Evolutionary conservation across 192 early-diverging fungal genomes (phyloP).

Genomic region (Backusella tuberculispora): DNA sequence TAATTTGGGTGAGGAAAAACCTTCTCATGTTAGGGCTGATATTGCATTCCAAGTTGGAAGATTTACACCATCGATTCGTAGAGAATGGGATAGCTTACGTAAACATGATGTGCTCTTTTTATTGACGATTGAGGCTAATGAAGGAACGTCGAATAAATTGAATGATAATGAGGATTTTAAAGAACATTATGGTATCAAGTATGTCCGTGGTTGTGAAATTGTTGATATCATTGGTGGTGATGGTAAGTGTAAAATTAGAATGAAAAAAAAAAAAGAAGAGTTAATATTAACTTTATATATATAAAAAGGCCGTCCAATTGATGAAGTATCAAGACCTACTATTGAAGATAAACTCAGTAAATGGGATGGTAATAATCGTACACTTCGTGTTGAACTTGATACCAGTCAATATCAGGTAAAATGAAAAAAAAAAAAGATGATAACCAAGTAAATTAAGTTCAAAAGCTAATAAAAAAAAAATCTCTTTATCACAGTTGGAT

Average conservation of each 20-base stretch:
- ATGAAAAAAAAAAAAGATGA: background rate
- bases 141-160: slow-evolving; percentile 45
- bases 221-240: slow-evolving; percentile 73
- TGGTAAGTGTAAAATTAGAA: slow-evolving; percentile 58
- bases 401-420: slow-evolving; percentile 79
- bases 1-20: slow-evolving; percentile 69
- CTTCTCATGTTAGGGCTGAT: slow-evolving; percentile 81
- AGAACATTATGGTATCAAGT: slow-evolving; percentile 72
- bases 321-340: slow-evolving; percentile 47
- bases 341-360: slow-evolving; percentile 39
- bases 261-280: slow-evolving; percentile 40
- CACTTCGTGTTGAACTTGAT: slow-evolving; percentile 82
- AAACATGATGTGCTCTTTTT: slow-evolving; percentile 92
- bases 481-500: slow-evolving; percentile 46
- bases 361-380: slow-evolving; percentile 53
- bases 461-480: background rate
- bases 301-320: slow-evolving; percentile 46
- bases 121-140: slow-evolving; percentile 65
- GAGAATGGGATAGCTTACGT: slow-evolving; percentile 88
- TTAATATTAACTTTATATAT: slow-evolving; percentile 34
- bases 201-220: slow-evolving; percentile 88
- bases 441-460: too few relatives aligned
- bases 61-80: slow-evolving; percentile 72
- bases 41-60: slow-evolving; percentile 57
- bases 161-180: slow-evolving; percentile 58